These are phyloP conservation scores for Russula abietina DNA, from an alignment of 768 basidiomycete genomes.

Conservation along the genomic window DNA sequence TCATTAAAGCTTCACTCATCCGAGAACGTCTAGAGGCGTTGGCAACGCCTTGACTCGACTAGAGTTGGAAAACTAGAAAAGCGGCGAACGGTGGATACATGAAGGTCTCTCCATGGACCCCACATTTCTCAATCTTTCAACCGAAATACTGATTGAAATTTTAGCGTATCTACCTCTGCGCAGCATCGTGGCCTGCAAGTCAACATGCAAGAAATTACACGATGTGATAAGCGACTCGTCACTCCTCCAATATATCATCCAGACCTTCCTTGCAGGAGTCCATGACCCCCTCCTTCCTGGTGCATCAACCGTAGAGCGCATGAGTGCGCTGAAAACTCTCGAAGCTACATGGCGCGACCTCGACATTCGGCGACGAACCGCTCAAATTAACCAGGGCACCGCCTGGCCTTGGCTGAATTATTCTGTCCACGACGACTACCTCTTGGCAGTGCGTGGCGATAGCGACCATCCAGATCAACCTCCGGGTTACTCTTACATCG, in stretches of 20 bases:
- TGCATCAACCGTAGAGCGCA: constrained; percentile 1
- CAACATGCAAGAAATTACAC: constrained; percentile 2
- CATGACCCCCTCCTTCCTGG: constrained; percentile 8
- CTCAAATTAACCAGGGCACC: not conserved
- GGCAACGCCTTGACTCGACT: not conserved
- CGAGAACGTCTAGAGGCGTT: not conserved
- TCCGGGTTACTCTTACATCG: constrained; percentile 10
- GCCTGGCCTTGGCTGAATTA: constrained; percentile 19
- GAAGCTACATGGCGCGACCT: constrained; percentile 12
- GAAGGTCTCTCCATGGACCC: not conserved
- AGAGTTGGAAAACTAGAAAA: not conserved
- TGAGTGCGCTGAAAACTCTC: not conserved
- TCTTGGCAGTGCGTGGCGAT: constrained; percentile 11
- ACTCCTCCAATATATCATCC: not conserved
- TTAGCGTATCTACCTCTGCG: not conserved
- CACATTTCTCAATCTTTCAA: constrained; percentile 3
- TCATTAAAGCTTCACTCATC: not conserved
- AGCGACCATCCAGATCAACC: not conserved
- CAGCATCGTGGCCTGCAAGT: constrained; percentile 1
- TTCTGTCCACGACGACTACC: constrained; percentile 3
- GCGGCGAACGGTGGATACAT: not conserved
- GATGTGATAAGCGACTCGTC: constrained; percentile 4
- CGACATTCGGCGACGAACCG: constrained; percentile 3
- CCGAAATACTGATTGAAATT: constrained; percentile 12
- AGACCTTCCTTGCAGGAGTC: constrained; percentile 5